Evolutionary conservation across 2,329 filamentous ascomycete species (phyloP).

Genomic region (Phaeosphaeria sp.): DNA sequence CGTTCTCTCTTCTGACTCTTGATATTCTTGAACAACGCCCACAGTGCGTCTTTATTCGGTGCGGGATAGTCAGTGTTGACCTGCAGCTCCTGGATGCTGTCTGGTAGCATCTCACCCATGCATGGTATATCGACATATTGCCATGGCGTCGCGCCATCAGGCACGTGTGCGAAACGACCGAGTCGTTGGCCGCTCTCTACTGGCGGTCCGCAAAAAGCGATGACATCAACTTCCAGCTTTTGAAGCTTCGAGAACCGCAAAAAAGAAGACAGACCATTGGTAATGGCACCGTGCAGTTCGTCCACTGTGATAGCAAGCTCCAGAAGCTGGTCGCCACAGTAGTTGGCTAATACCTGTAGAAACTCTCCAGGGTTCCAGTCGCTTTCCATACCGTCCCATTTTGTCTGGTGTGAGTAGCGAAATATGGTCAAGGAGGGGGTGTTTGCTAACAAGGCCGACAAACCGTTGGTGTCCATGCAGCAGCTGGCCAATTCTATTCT

Average conservation of each 20-base stretch:
- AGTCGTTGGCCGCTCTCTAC: slow-evolving; percentile 41
- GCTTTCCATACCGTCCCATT: slow-evolving; percentile 38
- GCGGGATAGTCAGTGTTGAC: slow-evolving; percentile 39
- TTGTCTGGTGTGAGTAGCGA: slow-evolving; percentile 44
- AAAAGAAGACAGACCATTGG: slow-evolving; percentile 42
- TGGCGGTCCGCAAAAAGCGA: slow-evolving; percentile 42
- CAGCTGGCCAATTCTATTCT: slow-evolving; percentile 40
- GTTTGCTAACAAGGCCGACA: slow-evolving; percentile 30
- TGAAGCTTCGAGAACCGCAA: slow-evolving; percentile 30
- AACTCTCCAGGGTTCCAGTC: slow-evolving; percentile 47
- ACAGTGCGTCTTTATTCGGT: slow-evolving; percentile 28
- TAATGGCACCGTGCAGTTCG: slow-evolving; percentile 35
- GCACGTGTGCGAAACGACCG: slow-evolving; percentile 24
- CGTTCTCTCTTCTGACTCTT: slow-evolving; percentile 24
- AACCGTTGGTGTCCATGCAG: slow-evolving; percentile 40
- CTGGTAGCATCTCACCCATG: slow-evolving; percentile 43
- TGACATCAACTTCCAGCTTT: slow-evolving; percentile 39
- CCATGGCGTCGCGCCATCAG: slow-evolving; percentile 32
- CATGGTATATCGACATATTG: slow-evolving; percentile 41
- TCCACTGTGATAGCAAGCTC: slow-evolving; percentile 45
- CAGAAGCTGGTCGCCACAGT: slow-evolving; percentile 30
- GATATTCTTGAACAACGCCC: slow-evolving; percentile 40
- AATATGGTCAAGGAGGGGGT: slow-evolving; percentile 36
- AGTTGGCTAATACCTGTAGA: slow-evolving; percentile 29
- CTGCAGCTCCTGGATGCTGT: slow-evolving; percentile 34